Evolutionary conservation across 108 stramenopile genomes (phyloP).

Genomic region (Pseudonitzschia multistriata): DNA sequence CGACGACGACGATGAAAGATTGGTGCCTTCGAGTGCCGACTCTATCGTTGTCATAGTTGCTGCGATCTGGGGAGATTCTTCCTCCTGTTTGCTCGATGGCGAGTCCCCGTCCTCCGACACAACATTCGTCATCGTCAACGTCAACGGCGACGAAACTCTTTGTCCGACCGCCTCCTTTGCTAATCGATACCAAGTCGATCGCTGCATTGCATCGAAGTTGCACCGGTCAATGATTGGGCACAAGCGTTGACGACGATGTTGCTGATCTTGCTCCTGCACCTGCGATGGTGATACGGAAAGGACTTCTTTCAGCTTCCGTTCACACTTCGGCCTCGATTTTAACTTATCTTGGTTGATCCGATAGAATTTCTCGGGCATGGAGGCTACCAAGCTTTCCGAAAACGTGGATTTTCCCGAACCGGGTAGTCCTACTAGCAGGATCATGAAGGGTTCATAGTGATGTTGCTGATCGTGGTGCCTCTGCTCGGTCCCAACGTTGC

Average conservation of each 20-base stretch:
- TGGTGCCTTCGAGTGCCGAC: not conserved
- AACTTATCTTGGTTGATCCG: conserved; percentile 70
- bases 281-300: conserved; percentile 1
- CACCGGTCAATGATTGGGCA: conserved; percentile 71
- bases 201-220: conserved; percentile 55
- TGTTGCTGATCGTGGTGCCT: not conserved
- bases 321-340: conserved; percentile 47
- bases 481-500: not conserved
- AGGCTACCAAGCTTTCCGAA: conserved; percentile 38
- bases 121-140: not conserved
- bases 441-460: conserved; percentile 34
- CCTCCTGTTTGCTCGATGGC: too few relatives aligned
- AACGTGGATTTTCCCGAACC: conserved; percentile 71
- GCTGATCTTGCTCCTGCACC: not conserved
- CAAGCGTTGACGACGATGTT: not conserved
- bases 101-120: too few relatives aligned
- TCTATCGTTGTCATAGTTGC: not conserved
- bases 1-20: not conserved
- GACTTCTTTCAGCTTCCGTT: conserved; percentile 17
- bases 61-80: not conserved
- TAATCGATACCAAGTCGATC: conserved; percentile 42
- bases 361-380: conserved; percentile 48
- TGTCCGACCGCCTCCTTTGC: conserved; percentile 1
- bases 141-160: not conserved
- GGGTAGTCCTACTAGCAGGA: conserved; percentile 61